phyloP scores from a whole-genome alignment of 495 filamentous ascomycete species.

The Venustampulla echinocandica region DNA sequence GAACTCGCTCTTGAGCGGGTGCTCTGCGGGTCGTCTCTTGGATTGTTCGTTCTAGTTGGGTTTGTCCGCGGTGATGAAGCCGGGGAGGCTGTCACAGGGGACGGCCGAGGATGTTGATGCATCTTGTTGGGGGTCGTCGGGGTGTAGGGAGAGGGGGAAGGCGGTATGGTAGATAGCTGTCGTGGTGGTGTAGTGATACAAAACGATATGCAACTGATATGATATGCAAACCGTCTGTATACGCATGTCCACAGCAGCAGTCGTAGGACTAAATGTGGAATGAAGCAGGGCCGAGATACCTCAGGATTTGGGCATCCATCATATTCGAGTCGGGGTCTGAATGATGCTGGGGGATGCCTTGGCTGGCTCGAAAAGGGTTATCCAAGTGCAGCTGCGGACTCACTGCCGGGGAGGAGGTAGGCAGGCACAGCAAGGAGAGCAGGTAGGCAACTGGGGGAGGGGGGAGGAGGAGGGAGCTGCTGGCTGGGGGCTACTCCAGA shows the following conservation, averaged over 20 bases:
- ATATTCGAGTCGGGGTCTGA: conserved; percentile 5
- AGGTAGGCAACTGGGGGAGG: not conserved
- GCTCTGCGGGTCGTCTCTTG: conserved; percentile 44
- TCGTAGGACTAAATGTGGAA: conserved; percentile 18
- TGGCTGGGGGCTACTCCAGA: conserved; percentile 2
- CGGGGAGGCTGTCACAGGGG: conserved; percentile 55
- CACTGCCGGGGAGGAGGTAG: conserved; percentile 12
- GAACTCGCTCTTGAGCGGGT: conserved; percentile 13
- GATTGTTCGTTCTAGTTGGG: conserved; percentile 61
- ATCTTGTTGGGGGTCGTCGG: conserved; percentile 36
- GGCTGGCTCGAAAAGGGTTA: not conserved
- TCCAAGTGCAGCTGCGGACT: conserved; percentile 1
- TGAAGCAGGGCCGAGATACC: conserved; percentile 14
- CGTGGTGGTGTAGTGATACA: conserved; percentile 5
- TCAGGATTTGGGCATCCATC: conserved; percentile 25
- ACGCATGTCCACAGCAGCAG: conserved; percentile 10
- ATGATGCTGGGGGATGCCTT: not conserved
- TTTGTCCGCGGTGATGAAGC: conserved; percentile 58
- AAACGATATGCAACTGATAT: not conserved
- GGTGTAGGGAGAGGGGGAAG: no score
- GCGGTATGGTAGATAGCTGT: conserved; percentile 4
- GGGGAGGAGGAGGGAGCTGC: conserved; percentile 6
- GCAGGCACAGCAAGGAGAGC: not conserved
- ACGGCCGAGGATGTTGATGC: conserved; percentile 77
- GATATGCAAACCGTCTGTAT: conserved; percentile 10